Conservation (phyloP, 2,329 filamentous ascomycete genomes). For the Escovopsis weberi region DNA sequence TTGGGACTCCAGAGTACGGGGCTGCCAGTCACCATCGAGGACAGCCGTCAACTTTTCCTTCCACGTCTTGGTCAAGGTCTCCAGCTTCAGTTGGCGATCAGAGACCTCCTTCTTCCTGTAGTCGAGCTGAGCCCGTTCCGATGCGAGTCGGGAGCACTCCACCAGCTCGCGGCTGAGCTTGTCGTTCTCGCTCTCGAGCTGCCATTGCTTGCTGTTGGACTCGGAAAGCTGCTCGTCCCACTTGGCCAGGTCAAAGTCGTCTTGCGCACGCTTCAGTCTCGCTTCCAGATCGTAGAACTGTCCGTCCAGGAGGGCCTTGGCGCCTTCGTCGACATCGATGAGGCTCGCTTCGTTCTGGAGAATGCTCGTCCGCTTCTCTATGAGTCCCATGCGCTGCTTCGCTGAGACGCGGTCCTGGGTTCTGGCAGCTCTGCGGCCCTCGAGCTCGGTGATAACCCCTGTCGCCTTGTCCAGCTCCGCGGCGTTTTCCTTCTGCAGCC, state of each 20-base stretch:
- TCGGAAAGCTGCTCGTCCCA: conserved; percentile 59
- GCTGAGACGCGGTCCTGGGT: conserved; percentile 62
- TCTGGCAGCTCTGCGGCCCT: conserved; percentile 56
- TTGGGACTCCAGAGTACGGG: conserved; percentile 52
- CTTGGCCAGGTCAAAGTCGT: conserved; percentile 46
- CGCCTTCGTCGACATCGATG: conserved; percentile 78
- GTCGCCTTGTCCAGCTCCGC: conserved; percentile 64
- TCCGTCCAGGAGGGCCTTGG: conserved; percentile 61
- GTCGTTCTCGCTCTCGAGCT: conserved; percentile 57
- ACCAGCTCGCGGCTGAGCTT: conserved; percentile 67
- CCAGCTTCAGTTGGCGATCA: conserved; percentile 57
- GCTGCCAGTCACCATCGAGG: conserved; percentile 52
- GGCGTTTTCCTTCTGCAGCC: conserved; percentile 56
- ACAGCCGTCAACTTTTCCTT: conserved; percentile 51
- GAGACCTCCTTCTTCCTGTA: conserved; percentile 67
- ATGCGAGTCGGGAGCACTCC: conserved; percentile 66
- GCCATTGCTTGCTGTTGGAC: conserved; percentile 49
- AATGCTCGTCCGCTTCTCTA: conserved; percentile 53
- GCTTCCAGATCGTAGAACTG: conserved; percentile 55
- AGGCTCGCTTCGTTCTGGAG: conserved; percentile 55
- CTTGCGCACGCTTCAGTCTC: conserved; percentile 45
- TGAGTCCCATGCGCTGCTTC: conserved; percentile 54
- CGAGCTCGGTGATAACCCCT: conserved; percentile 54
- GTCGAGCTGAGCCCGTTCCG: conserved; percentile 72
- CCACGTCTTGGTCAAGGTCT: conserved; percentile 66